Evolutionary conservation across 768 basidiomycete genomes (phyloP), one percentile per base, ranked within the genome.

Genomic region (Tubosaeta sp.): DNA sequence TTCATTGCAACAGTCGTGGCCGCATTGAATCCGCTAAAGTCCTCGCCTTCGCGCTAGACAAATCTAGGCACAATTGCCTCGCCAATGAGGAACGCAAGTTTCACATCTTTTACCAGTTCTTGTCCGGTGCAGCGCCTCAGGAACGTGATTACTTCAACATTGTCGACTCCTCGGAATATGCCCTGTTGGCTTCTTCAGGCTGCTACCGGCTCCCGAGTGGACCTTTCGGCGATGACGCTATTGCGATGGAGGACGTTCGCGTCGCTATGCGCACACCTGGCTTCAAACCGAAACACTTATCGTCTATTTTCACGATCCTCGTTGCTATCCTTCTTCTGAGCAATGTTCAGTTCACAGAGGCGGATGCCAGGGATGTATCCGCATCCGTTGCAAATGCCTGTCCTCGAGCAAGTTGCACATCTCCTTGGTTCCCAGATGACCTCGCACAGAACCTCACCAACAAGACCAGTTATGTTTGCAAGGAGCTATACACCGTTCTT

Each of bases 131-230:
- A 1, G 86, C 86, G 0, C 76, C 88, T 1, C 73, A 84, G 46
- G 93, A 95, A 65, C 80, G 92, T 2, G 91, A 95, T 57, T 67
- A 72, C 14, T 82, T 87, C 57, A 78, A 78, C 50, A 72, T 95
- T 19, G 89, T 93, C 62, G 93, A 94, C 58, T 80, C 85, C 0
- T 87, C 88, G 0, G 89, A 90, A 53, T 95, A 95, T 65, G 80
- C 86, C 0, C 78, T 95, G 1, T 75, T 97, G 13, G 85, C 90
- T 0, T 87, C 86, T 0, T 93, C 91, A 6, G 91, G 91, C 11
- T 90, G 86, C 59, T 97, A 97, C 65, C 84, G 91, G 10, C 80
- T 97, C 0, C 95, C 94, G 0, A 73, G 75, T 0, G 92, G 93
- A 13, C 90, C 90, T 0, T 93, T 92, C 67, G 86, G 87, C 59